phyloP scores from a whole-genome alignment of 164 flowering plant genomes.

The Sedum album region DNA sequence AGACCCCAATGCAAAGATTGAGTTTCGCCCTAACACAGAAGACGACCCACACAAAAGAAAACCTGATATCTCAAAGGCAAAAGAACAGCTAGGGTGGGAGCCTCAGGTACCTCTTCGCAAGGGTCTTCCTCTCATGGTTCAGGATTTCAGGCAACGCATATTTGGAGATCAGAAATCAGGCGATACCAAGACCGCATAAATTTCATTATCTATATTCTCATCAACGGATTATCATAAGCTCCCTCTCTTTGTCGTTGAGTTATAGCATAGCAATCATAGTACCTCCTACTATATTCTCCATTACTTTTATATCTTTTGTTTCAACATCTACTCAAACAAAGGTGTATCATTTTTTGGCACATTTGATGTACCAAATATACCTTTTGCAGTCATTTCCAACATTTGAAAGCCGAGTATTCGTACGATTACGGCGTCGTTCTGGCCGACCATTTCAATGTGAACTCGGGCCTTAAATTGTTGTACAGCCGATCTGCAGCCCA shows the following conservation, averaged over 20 bases:
- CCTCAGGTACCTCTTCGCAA: conserved; percentile 66
- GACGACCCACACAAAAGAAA: conserved; percentile 99
- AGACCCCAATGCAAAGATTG: conserved; percentile 88
- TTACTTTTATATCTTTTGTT: no score
- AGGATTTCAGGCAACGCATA: conserved; percentile 74
- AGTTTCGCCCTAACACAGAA: conserved; percentile 79
- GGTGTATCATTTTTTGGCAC: no score
- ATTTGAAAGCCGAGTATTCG: no score
- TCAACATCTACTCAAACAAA: no score
- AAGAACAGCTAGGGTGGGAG: conserved; percentile 81
- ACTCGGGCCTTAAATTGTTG: no score
- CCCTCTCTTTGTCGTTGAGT: background rate
- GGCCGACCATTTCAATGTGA: no score
- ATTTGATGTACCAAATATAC: no score
- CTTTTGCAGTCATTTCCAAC: no score
- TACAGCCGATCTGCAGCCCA: no score
- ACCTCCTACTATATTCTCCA: background rate
- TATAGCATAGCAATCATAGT: background rate
- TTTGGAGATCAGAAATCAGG: conserved; percentile 71
- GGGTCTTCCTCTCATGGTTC: conserved; percentile 88
- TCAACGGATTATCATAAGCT: background rate
- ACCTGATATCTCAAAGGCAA: conserved; percentile 85
- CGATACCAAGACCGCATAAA: conserved; percentile 10
- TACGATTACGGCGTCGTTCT: no score
- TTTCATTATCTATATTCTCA: background rate